Evolutionary conservation across 202 grass and related monocot genomes (phyloP).

Genomic region (Hordeum pubiflorum): DNA sequence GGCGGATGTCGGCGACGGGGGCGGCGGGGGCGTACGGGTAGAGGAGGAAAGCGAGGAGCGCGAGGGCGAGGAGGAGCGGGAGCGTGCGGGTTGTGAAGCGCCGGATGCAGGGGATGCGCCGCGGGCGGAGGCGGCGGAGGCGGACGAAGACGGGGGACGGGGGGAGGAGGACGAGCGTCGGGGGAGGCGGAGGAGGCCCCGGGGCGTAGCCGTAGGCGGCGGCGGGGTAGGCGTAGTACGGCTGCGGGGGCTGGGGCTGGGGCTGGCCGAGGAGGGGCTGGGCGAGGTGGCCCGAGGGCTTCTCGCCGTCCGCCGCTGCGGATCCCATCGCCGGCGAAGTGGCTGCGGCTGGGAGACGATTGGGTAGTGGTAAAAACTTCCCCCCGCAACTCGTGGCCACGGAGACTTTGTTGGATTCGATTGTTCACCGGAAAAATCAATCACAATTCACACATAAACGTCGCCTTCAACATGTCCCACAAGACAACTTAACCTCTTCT

Average conservation of each 20-base stretch:
- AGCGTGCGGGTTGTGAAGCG: conserved; percentile 16
- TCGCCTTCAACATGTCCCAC: too few species aligned
- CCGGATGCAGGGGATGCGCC: conserved; percentile 18
- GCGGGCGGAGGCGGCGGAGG: conserved; percentile 47
- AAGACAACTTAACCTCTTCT: too few species aligned
- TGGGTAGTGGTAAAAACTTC: background rate
- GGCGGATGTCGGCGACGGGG: conserved; percentile 29
- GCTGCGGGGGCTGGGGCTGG: background rate
- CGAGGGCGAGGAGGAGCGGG: conserved; percentile 29
- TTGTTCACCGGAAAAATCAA: too few species aligned
- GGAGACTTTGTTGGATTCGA: too few species aligned
- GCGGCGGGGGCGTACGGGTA: conserved; percentile 53
- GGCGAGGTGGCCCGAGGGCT: conserved; percentile 12
- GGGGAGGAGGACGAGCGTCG: conserved; percentile 42
- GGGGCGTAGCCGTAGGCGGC: conserved; percentile 20
- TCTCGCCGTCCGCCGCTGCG: conserved; percentile 10
- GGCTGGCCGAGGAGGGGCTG: conserved; percentile 27
- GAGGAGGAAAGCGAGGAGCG: conserved; percentile 49
- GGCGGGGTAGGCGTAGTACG: conserved; percentile 38
- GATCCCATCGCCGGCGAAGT: conserved; percentile 26
- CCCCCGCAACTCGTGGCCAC: too few species aligned
- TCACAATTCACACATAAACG: too few species aligned
- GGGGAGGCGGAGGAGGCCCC: background rate
- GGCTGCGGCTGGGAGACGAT: background rate
- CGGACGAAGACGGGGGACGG: conserved; percentile 25